A percentile compares a stretch with the other conserved stretches of the same genome.
These are phyloP conservation scores for Cladosporium colombiae DNA, from an alignment of 2,329 filamentous ascomycete species.

Conservation along the genomic window DNA sequence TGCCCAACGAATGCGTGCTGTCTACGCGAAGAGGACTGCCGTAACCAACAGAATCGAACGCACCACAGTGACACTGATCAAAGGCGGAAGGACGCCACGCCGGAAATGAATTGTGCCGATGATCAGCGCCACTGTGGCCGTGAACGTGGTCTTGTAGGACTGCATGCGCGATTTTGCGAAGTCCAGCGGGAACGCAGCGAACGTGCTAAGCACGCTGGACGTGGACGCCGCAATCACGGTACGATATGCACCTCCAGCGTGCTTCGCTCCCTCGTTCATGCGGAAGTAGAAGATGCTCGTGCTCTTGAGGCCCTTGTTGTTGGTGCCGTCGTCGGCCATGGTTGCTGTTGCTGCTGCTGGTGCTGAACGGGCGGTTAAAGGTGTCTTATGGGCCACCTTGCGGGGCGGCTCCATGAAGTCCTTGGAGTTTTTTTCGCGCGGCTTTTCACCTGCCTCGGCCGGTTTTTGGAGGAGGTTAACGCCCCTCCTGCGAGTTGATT, in stretches of 20 bases:
- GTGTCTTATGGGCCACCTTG: slow-evolving; percentile 33
- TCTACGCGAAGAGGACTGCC: background rate
- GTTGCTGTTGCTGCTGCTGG: slow-evolving; percentile 15
- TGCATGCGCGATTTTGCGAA: slow-evolving; percentile 91
- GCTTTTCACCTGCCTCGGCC: background rate
- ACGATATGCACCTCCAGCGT: too few relatives aligned
- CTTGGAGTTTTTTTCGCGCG: background rate
- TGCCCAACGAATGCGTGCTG: background rate
- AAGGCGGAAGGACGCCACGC: slow-evolving; percentile 69
- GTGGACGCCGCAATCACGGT: slow-evolving; percentile 74
- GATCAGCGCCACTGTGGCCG: slow-evolving; percentile 82
- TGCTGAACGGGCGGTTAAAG: slow-evolving; percentile 26
- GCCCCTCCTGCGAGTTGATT: background rate
- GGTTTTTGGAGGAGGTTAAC: background rate
- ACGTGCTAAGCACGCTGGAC: slow-evolving; percentile 75
- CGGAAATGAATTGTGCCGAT: slow-evolving; percentile 45
- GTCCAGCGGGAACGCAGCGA: slow-evolving; percentile 81
- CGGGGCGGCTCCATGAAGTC: slow-evolving; percentile 30
- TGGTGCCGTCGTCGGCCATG: slow-evolving; percentile 29
- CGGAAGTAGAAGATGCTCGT: slow-evolving; percentile 30
- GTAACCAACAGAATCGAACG: slow-evolving; percentile 39
- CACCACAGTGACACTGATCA: slow-evolving; percentile 75
- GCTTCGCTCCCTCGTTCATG: slow-evolving; percentile 45
- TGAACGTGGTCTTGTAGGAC: slow-evolving; percentile 58
- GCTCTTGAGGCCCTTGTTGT: slow-evolving; percentile 7